Conservation (phyloP, 2,329 filamentous ascomycete species). For the Colletotrichum chrysophilum region DNA sequence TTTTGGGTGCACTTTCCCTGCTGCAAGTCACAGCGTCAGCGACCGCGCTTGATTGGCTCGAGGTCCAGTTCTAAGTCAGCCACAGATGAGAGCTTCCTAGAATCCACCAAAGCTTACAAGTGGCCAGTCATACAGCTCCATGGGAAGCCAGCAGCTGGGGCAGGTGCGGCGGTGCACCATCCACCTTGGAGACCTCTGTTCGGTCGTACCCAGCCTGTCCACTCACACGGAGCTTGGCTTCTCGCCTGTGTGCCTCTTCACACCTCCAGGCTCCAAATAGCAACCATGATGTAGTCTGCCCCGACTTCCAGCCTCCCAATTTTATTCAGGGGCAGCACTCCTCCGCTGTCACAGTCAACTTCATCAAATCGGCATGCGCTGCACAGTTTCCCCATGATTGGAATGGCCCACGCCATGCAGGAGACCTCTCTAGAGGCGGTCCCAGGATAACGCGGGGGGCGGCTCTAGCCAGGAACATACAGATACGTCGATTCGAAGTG, state of each 20-base stretch:
- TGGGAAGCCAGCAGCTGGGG: not conserved
- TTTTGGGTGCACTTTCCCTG: conserved; percentile 11
- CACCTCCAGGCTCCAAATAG: not conserved
- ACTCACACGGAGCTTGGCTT: not conserved
- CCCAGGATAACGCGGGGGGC: not conserved
- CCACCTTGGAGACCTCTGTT: not conserved
- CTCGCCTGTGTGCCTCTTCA: not conserved
- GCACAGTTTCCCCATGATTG: not conserved
- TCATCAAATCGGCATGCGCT: not conserved
- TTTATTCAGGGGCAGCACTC: not conserved
- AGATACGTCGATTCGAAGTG: not conserved
- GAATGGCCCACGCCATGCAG: not conserved
- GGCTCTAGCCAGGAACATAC: not conserved
- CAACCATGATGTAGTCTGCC: not conserved
- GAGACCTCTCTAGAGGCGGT: not conserved
- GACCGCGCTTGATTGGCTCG: conserved; percentile 1
- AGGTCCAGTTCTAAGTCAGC: conserved; percentile 1
- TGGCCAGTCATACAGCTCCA: not conserved
- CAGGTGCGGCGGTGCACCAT: conserved; percentile 3
- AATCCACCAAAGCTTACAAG: not conserved
- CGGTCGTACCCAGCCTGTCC: not conserved
- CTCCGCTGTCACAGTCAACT: not conserved
- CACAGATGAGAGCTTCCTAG: not conserved
- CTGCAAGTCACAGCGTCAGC: conserved; percentile 15
- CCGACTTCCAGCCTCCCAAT: conserved; percentile 5